Base-by-base conservation (phyloP, 306 rosid species). In the Hylodesmum podocarpum region DNA sequence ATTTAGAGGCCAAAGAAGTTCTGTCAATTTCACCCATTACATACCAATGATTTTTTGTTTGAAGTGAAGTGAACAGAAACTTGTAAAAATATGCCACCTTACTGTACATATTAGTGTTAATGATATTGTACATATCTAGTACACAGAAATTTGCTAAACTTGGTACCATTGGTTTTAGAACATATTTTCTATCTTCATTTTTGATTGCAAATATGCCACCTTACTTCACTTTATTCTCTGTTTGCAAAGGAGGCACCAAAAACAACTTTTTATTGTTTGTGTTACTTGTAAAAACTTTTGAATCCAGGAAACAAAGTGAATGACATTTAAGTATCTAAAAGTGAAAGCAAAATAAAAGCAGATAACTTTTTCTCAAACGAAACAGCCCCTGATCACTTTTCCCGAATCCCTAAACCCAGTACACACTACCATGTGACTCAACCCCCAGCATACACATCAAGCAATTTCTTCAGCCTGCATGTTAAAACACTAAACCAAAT, bases 1-100 rank as follows among this genome's bases (percentile, higher is more conserved):
- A 31, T n/a, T 18, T 31, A 58, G 36, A 62, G 46, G 24, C 33
- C 41, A 79, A 13, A 41, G 8, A 44, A 24, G 12, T 29, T 62
- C 47, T 8, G 18, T 15, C 62, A 78, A 75, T 59, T 66, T 36
- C 2, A 49, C 70, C 51, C 50, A 80, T 64, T 16, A 73, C 19
- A 22, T 0, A 12, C 14, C 40, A 70, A 24, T 61, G 37, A 54
- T 46, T 11, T 64, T 16, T 4, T 51, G 13, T 12, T 54, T 47
- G 19, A 19, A 11, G 39, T 24, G 25, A 41, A 68, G 57, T 14
- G 21, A 51, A 53, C 40, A 29, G 6, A 24, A 43, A 63, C 37
- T 28, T 15, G 34, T 21, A 44, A 55, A 44, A 36, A 28, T 55
- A n/a, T n/a, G n/a, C n/a, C n/a, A n/a, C n/a, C n/a, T n/a, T n/a